Percentiles rank a stretch among this genome's conserved stretches.
Conservation (phyloP, 1,284 basidiomycete genomes). For the Malassezia arunalokei region DNA sequence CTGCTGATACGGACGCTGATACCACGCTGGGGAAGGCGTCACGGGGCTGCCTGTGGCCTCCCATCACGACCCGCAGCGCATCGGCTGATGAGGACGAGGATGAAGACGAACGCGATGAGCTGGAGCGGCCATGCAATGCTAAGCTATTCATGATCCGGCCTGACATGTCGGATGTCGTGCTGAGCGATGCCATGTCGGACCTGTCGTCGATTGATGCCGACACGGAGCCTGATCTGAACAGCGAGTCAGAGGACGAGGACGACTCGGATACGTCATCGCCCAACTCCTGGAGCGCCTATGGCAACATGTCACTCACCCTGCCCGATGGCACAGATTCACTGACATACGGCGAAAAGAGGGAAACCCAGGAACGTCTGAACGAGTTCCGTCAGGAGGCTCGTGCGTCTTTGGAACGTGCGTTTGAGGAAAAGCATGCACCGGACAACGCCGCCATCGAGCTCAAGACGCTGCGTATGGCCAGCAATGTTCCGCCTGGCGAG, state of each 20-base stretch:
- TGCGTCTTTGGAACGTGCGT: conserved; percentile 73
- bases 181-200: conserved; percentile 24
- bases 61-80: conserved; percentile 16
- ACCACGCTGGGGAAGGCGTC: conserved; percentile 21
- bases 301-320: conserved; percentile 23
- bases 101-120: conserved; percentile 23
- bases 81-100: conserved; percentile 8
- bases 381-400: conserved; percentile 68
- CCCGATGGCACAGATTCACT: conserved; percentile 19
- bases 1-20: conserved; percentile 24
- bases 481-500: conserved; percentile 65
- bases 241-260: conserved; percentile 18
- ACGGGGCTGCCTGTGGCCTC: conserved; percentile 35
- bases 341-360: conserved; percentile 30
- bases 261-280: conserved; percentile 18
- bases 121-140: conserved; percentile 25
- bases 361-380: conserved; percentile 31
- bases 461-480: conserved; percentile 86
- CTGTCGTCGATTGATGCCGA: conserved; percentile 32
- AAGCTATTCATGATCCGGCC: conserved; percentile 24
- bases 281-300: conserved; percentile 20
- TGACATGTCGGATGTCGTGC: conserved; percentile 20
- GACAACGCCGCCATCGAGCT: conserved; percentile 84
- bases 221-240: conserved; percentile 17
- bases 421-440: conserved; percentile 74